Conservation (phyloP, 352 stramenopile species). For the Pythium coloratum region DNA sequence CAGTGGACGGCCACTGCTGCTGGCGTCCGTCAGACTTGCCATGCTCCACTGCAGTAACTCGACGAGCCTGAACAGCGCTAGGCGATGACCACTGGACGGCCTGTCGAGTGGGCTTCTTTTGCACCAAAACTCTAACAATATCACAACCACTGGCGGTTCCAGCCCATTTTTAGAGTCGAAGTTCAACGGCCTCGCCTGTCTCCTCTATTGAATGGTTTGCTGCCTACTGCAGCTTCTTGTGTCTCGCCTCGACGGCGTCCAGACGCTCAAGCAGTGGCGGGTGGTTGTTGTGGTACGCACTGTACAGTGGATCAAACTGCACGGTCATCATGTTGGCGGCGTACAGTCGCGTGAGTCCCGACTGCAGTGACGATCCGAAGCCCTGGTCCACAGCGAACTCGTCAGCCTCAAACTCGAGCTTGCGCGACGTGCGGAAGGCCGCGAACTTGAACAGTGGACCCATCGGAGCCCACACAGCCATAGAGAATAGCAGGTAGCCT, state of each 20-base stretch:
- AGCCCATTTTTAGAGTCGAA: too few relatives aligned
- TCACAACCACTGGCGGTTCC: too few relatives aligned
- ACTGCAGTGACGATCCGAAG: constrained; percentile 89
- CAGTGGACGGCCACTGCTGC: not conserved
- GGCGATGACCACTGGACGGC: too few relatives aligned
- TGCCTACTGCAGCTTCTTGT: not conserved
- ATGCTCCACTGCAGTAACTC: too few relatives aligned
- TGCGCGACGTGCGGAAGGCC: constrained; percentile 57
- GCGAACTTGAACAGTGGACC: constrained; percentile 68
- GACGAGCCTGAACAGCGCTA: too few relatives aligned
- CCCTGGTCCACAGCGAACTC: constrained; percentile 92
- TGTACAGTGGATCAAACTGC: constrained; percentile 92
- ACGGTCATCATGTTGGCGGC: constrained; percentile 97
- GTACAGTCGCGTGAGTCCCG: constrained; percentile 94
- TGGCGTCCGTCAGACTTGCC: not conserved
- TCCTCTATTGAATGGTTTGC: too few relatives aligned
- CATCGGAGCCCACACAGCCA: constrained; percentile 73
- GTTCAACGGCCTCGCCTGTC: not conserved
- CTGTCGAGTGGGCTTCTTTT: too few relatives aligned
- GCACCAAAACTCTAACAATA: too few relatives aligned
- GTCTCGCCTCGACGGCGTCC: constrained; percentile 67
- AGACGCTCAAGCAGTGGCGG: constrained; percentile 95
- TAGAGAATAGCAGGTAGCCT: constrained; percentile 81
- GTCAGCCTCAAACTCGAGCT: constrained; percentile 89
- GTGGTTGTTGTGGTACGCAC: constrained; percentile 96